phyloP scores from a whole-genome alignment of 225 moss, liverwort and hornwort species.

The Ulota crispa region DNA sequence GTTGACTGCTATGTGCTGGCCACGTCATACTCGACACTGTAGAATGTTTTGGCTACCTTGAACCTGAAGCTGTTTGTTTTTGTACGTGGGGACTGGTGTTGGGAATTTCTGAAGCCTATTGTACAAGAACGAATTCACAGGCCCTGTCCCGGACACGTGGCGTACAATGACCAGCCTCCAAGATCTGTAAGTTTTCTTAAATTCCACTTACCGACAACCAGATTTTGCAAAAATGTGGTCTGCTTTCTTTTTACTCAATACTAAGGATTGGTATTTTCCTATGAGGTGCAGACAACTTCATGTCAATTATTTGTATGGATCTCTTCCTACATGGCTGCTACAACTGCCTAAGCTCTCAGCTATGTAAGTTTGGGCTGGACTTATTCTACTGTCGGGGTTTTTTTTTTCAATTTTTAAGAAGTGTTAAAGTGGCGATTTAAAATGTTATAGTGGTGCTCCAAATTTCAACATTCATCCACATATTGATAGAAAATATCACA shows the following conservation, averaged over 20 bases:
- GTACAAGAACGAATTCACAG: slow-evolving; percentile 48
- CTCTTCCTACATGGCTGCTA: slow-evolving; percentile 39
- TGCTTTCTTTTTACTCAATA: not conserved
- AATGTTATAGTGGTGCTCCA: too few species aligned
- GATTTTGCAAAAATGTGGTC: not conserved
- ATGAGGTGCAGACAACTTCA: slow-evolving; percentile 26
- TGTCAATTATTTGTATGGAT: slow-evolving; percentile 27
- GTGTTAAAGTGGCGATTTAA: too few species aligned
- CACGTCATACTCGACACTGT: not conserved
- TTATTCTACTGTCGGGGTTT: too few species aligned
- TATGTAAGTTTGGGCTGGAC: slow-evolving; percentile 21
- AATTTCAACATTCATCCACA: too few species aligned
- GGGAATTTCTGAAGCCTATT: slow-evolving; percentile 19
- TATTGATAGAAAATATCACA: too few species aligned
- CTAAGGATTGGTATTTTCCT: not conserved
- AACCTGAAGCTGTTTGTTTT: slow-evolving; percentile 9
- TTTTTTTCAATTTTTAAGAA: too few species aligned
- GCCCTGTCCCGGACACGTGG: slow-evolving; percentile 39
- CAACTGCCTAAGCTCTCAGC: slow-evolving; percentile 22
- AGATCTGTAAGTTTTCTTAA: slow-evolving; percentile 20
- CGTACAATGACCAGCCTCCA: slow-evolving; percentile 18
- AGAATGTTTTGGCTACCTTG: not conserved
- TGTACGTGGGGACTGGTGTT: slow-evolving; percentile 8
- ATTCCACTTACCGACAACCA: not conserved
- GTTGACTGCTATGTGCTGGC: not conserved